Evolutionary conservation across 768 basidiomycete genomes (phyloP).

Genomic region (Dictyophora rubrovolvata): DNA sequence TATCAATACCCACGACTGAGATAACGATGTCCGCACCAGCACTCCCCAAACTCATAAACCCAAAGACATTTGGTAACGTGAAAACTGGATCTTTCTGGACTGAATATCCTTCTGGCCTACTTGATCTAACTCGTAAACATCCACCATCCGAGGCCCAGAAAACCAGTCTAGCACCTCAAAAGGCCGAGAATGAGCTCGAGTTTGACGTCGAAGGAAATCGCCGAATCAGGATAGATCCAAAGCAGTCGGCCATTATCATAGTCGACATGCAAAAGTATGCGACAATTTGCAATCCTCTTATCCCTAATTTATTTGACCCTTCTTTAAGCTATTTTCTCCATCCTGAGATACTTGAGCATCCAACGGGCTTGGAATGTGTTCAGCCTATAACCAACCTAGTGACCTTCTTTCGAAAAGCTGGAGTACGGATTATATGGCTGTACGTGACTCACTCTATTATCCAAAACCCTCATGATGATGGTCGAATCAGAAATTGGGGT

Average conservation of each 20-base stretch:
- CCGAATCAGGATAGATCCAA: conserved; percentile 39
- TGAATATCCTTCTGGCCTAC: conserved; percentile 53
- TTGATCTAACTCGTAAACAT: conserved; percentile 46
- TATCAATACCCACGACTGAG: no score
- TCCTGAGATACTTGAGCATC: conserved; percentile 43
- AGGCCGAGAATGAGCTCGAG: conserved; percentile 34
- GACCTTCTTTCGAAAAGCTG: conserved; percentile 36
- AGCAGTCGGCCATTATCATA: conserved; percentile 47
- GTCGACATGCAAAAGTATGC: conserved; percentile 68
- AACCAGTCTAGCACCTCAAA: conserved; percentile 19
- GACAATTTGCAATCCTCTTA: not conserved
- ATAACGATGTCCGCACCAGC: conserved; percentile 25
- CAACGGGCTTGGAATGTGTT: conserved; percentile 47
- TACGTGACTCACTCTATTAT: conserved; percentile 17
- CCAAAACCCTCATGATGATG: not conserved
- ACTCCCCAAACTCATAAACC: conserved; percentile 32
- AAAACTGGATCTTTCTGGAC: conserved; percentile 46
- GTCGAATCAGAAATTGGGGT: conserved; percentile 47
- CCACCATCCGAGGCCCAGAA: conserved; percentile 23
- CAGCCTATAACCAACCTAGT: conserved; percentile 41
- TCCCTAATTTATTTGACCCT: conserved; percentile 4
- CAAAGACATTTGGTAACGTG: conserved; percentile 46
- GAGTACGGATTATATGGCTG: conserved; percentile 58
- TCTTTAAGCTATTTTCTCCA: conserved; percentile 51
- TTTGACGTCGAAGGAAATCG: conserved; percentile 44